Conservation (phyloP, 345 rosid species). For the Populus davidiana region DNA sequence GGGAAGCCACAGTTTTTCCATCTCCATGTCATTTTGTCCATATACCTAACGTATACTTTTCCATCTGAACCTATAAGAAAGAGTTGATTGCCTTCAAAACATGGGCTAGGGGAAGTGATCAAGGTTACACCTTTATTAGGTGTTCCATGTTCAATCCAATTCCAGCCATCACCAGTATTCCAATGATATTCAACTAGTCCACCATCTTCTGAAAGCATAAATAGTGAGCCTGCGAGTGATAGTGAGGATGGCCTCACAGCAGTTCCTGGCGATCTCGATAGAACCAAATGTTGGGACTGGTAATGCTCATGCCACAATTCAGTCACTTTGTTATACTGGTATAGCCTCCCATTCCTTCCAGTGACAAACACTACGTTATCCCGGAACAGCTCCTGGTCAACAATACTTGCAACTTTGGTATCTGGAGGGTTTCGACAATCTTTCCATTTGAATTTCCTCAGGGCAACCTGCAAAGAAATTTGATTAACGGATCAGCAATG, state of each 20-base stretch:
- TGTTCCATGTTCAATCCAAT: slow-evolving; percentile 65
- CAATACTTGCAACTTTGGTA: slow-evolving; percentile 52
- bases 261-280: slow-evolving; percentile 49
- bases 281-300: slow-evolving; percentile 57
- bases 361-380: slow-evolving; percentile 49
- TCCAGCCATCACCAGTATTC: slow-evolving; percentile 62
- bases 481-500: not conserved
- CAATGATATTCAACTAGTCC: slow-evolving; percentile 69
- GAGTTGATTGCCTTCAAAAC: slow-evolving; percentile 48
- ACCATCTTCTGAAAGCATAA: slow-evolving; percentile 59
- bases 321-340: slow-evolving; percentile 64
- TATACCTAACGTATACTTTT: slow-evolving; percentile 51
- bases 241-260: slow-evolving; percentile 40
- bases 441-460: slow-evolving; percentile 61
- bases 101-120: slow-evolving; percentile 59
- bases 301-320: slow-evolving; percentile 66
- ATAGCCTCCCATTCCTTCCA: slow-evolving; percentile 47
- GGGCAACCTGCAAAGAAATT: slow-evolving; percentile 43
- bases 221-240: slow-evolving; percentile 58
- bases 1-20: slow-evolving; percentile 60
- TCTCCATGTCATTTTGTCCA: slow-evolving; percentile 53
- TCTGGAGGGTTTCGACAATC: slow-evolving; percentile 51
- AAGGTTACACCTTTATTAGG: slow-evolving; percentile 50
- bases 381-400: slow-evolving; percentile 61
- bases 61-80: slow-evolving; percentile 62